Conservation (phyloP, 495 filamentous ascomycete species). For the Podospora tetraspora region DNA sequence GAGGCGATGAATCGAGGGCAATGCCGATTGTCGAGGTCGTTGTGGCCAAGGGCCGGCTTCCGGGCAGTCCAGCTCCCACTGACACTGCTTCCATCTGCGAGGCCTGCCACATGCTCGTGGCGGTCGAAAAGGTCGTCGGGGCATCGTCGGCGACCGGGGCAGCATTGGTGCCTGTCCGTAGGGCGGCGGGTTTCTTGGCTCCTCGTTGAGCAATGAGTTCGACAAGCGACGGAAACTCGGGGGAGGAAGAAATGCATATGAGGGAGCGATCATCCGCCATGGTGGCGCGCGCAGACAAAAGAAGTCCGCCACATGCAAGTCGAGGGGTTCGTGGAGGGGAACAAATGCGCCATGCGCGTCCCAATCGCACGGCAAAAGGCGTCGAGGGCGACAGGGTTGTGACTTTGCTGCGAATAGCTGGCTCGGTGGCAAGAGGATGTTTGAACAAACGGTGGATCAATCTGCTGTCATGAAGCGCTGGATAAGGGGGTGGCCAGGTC, state of each 20-base stretch:
- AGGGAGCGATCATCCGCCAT: conserved; percentile 22
- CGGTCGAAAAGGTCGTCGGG: conserved; percentile 37
- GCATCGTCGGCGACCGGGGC: conserved; percentile 32
- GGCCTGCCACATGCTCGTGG: conserved; percentile 30
- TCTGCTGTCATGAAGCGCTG: neutral
- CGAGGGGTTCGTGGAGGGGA: conserved; percentile 9
- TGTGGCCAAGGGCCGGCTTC: neutral
- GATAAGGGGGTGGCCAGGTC: neutral
- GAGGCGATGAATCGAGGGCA: neutral
- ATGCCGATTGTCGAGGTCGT: neutral
- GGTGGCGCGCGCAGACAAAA: conserved; percentile 35
- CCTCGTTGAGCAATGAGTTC: conserved; percentile 34
- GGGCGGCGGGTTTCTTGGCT: conserved; percentile 23
- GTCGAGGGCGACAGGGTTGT: neutral
- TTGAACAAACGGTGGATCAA: neutral
- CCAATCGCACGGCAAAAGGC: conserved; percentile 7
- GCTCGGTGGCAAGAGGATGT: neutral
- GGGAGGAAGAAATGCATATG: conserved; percentile 43
- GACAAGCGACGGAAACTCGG: conserved; percentile 39
- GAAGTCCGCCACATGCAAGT: conserved; percentile 36
- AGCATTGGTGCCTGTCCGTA: conserved; percentile 32
- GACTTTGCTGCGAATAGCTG: neutral
- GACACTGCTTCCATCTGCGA: conserved; percentile 5
- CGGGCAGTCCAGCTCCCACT: neutral
- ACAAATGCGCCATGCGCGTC: conserved; percentile 41